Evolutionary conservation across 441 rosid species (phyloP), one percentile per base, ranked within the genome.

Genomic region (Mallotus japonicus): DNA sequence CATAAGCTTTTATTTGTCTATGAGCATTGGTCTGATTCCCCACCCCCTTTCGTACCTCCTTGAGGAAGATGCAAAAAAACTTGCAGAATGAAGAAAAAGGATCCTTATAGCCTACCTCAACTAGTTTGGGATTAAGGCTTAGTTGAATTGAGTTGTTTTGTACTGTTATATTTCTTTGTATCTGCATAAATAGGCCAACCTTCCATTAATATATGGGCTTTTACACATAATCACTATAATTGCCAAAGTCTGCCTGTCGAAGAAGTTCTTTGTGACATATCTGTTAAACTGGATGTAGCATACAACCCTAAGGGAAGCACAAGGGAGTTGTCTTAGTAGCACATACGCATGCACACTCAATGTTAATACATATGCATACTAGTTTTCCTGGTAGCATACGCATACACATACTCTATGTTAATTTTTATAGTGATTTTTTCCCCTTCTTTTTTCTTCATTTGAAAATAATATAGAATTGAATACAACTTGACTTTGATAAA

Each of bases 121-220:
- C 40, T 37, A 37, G 40, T 37, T 37, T 37, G 40, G 40, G 40
- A 37, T 37, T 28, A 28, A 28, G 32, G 32, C 32, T 28, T 28
- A 28, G 32, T 24, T 34, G 40, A 34, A 5, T 34, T 34, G 40
- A 34, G 40, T 37, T 37, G 3, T 28, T 28, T 28, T 28, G 40
- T 37, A 49, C 34, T 66, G 61, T 67, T 59, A 5, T 50, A 3
- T 71, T 64, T 63, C 6, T 17, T 3, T 34, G 28, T 28, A 47
- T 24, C n/a, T 70, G 57, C 66, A 44, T 69, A 44, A 58, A 10
- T 22, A 7, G 58, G 67, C 19, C 22, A 62, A 37, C 53, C 53
- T n/a, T 51, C 51, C 7, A 16, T 61, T 42, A 49, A 19, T 32
- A 22, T 16, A 24, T 17, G 65, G 53, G 34, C 51, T 51, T 51